Evolutionary conservation across 2,329 filamentous ascomycete genomes (phyloP), one percentile per base, ranked within the genome.

Genomic region (Aspergillus thermomutatus): DNA sequence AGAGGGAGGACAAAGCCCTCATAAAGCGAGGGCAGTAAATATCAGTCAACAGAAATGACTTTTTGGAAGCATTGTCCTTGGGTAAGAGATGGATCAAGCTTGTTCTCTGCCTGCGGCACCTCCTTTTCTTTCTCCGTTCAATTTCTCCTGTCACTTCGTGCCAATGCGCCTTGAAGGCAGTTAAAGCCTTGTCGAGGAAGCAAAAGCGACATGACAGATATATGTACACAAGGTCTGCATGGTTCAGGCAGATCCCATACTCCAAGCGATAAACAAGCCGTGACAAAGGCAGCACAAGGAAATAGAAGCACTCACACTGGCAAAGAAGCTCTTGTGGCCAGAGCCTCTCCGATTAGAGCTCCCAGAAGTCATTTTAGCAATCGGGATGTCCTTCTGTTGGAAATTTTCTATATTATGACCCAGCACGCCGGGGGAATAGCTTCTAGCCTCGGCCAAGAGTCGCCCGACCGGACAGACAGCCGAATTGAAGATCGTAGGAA

Each of bases 321-420:
- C 70, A 60, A 69, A 72, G 53, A 69, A 74, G 57, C 66, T 72
- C 61, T 71, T 72, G 60, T 68, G 65, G n/a, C 67, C 67, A 45
- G 68, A 69, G 48, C 68, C 66, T 55, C 68, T 65, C 47, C 66
- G 69, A 53, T 65, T 62, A 46, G 64, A 64, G 23, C 19, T 46
- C 21, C 68, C 67, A 31, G 67, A 66, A 27, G 70, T 64, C 71
- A 73, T 73, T 60, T 50, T 65, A 61, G 57, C 43, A 46, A 14
- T 46, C 21, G 5, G 17, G 23, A 21, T 6, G 19, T 46, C 14
- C 11, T 37, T 37, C 34, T 48, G 27, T 50, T 49, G 41, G 48
- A 51, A 34, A 25, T 41, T 50, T 49, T 47, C 23, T 46, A 46
- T 46, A 46, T 23, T 23, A 26, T 46, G 4, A 14, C 21, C 19